These are phyloP conservation scores for Rasamsonia emersonii DNA, from an alignment of 2,329 filamentous ascomycete genomes.

Conservation along the genomic window DNA sequence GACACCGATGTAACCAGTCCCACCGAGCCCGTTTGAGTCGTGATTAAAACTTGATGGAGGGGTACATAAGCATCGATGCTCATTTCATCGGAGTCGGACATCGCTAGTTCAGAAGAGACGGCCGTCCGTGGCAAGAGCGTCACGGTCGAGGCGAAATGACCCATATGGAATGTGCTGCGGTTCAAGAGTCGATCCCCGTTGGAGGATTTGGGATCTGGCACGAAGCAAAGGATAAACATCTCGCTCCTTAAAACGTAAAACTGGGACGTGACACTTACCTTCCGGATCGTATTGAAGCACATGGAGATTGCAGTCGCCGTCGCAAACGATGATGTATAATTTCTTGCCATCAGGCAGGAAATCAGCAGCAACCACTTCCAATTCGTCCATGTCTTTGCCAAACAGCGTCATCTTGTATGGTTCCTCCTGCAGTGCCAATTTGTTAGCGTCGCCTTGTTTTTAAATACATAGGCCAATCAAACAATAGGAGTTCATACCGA, in stretches of 20 bases:
- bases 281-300: conserved; percentile 92
- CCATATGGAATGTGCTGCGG: conserved; percentile 78
- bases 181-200: conserved; percentile 82
- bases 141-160: conserved; percentile 66
- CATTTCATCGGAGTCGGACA: conserved; percentile 30
- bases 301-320: conserved; percentile 78
- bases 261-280: conserved; percentile 48
- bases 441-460: conserved; percentile 1
- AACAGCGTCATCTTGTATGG: conserved; percentile 93
- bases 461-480: background rate
- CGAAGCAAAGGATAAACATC: background rate
- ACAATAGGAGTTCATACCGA: conserved; percentile 44
- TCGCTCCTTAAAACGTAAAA: background rate
- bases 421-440: conserved; percentile 54
- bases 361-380: conserved; percentile 75
- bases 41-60: conserved; percentile 55
- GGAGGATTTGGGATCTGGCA: conserved; percentile 78
- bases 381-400: conserved; percentile 69
- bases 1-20: conserved; percentile 67
- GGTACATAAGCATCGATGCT: conserved; percentile 24
- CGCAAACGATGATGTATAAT: conserved; percentile 72
- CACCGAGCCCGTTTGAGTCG: conserved; percentile 67
- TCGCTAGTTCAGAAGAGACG: conserved; percentile 32
- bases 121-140: conserved; percentile 65
- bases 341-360: conserved; percentile 80